Percentiles rank a stretch among this genome's conserved stretches.
Evolutionary conservation across 805 yeast genomes (phyloP).

Genomic region (Pichia deserticola): DNA sequence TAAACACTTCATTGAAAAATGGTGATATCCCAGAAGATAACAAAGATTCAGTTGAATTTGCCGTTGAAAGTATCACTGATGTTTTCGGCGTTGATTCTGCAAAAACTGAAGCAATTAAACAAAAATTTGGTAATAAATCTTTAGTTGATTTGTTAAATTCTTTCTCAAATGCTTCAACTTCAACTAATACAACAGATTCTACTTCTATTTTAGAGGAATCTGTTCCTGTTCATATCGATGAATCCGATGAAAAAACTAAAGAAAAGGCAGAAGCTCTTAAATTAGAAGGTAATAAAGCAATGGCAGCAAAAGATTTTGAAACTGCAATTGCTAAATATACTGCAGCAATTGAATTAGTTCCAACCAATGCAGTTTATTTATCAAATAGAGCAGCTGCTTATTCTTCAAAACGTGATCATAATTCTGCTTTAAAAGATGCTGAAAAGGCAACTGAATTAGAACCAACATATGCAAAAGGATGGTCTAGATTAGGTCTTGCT

Average conservation of each 20-base stretch:
- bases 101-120: conserved; percentile 24
- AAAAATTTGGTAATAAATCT: conserved; percentile 40
- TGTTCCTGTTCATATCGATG: conserved; percentile 37
- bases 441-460: conserved; percentile 70
- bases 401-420: conserved; percentile 69
- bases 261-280: conserved; percentile 80
- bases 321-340: conserved; percentile 74
- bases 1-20: conserved; percentile 48
- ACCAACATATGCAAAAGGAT: conserved; percentile 82
- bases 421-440: conserved; percentile 77
- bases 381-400: conserved; percentile 97
- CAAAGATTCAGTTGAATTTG: conserved; percentile 85
- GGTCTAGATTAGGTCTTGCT: conserved; percentile 92
- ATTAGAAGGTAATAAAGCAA: conserved; percentile 80
- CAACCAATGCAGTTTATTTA: conserved; percentile 72
- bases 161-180: conserved; percentile 5
- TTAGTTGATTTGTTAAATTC: conserved; percentile 38
- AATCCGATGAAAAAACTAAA: conserved; percentile 41
- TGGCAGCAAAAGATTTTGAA: conserved; percentile 68
- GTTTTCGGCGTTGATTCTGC: conserved; percentile 58
- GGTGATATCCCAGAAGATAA: conserved; percentile 71
- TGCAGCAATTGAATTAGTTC: conserved; percentile 63
- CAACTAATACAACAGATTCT: background rate
- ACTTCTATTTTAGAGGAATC: conserved; percentile 14
- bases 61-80: conserved; percentile 86